Base-by-base conservation (phyloP, 805 yeast species). In the Candida nemodendra region DNA sequence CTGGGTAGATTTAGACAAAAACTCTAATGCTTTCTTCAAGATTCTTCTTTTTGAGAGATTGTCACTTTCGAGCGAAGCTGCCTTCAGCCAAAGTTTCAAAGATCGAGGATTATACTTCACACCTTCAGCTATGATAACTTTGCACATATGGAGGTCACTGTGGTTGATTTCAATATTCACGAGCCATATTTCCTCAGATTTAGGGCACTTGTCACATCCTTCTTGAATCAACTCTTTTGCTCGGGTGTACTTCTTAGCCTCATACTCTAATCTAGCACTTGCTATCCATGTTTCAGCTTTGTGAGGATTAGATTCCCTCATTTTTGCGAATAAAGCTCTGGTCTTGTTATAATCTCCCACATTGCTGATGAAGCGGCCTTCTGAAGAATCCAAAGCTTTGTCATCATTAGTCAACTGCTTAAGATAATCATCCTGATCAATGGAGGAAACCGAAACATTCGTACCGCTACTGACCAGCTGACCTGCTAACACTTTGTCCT, bases 201-300 rank as follows among this genome's bases (percentile, higher is more conserved):
- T 65, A 0, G 89, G 86, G 47, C 90, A 78, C 29, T 66, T 65
- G 4, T 64, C 66, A 52, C 96, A 84, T 2, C 95, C 99, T 54
- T 85, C 78, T n/a, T 68, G 68, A 5, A 89, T 81, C 12, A 84
- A 44, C 16, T 61, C 62, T 36, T 74, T 72, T 0, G 98, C 96
- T 11, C 60, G 60, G 4, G 62, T 62, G 37, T 68, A 66, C 35
- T 78, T 79, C 30, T 71, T 70, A 1, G 81, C 82, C 30, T 71
- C 73, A 47, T 77, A 83, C 54, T 91, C 98, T 8, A 88, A 56
- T 32, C 87, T 63, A 0, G 96, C 95, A 32, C 88, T 76, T 0
- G 95, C 87, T 16, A 91, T 84, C 95, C 96, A 91, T 4, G 84
- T 85, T 32, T 76, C 75, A 0, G 95, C 75, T 41, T 79, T 81